Percentiles rank a stretch among this genome's conserved stretches.
Evolutionary conservation across 2,329 filamentous ascomycete species (phyloP).

Genomic region (Colletotrichum tofieldiae): DNA sequence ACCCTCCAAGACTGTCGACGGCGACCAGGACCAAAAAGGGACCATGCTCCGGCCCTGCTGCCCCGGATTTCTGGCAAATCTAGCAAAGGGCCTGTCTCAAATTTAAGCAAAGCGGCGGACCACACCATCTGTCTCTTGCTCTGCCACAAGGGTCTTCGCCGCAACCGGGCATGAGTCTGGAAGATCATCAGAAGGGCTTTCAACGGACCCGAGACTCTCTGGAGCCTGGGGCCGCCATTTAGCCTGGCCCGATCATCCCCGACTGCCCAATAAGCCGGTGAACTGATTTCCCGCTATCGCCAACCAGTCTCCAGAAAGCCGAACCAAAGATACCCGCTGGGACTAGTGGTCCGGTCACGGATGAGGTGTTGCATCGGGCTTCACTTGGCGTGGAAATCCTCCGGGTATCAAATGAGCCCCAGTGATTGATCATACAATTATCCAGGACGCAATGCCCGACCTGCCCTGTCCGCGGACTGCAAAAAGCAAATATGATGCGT

Average conservation of each 20-base stretch:
- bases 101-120: slow-evolving; percentile 37
- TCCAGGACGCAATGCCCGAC: background rate
- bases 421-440: background rate
- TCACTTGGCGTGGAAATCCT: slow-evolving; percentile 43
- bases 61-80: slow-evolving; percentile 44
- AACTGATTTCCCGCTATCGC: slow-evolving; percentile 37
- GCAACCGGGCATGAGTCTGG: slow-evolving; percentile 41
- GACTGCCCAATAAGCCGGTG: slow-evolving; percentile 24
- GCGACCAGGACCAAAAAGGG: slow-evolving; percentile 43
- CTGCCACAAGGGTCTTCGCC: slow-evolving; percentile 42
- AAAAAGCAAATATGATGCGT: slow-evolving; percentile 35
- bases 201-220: slow-evolving; percentile 27
- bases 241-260: slow-evolving; percentile 32
- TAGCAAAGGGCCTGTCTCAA: slow-evolving; percentile 32
- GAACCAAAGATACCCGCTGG: slow-evolving; percentile 18
- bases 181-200: slow-evolving; percentile 40
- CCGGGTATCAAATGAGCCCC: slow-evolving; percentile 25
- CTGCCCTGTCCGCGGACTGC: slow-evolving; percentile 16
- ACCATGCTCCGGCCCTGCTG: slow-evolving; percentile 38
- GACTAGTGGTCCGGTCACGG: slow-evolving; percentile 37
- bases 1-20: slow-evolving; percentile 32
- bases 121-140: slow-evolving; percentile 31
- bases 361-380: slow-evolving; percentile 30
- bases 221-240: slow-evolving; percentile 29
- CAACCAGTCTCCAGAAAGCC: slow-evolving; percentile 15